phyloP scores from a whole-genome alignment of 1,284 basidiomycete species.

The Cutaneotrichosporon dermatis region DNA sequence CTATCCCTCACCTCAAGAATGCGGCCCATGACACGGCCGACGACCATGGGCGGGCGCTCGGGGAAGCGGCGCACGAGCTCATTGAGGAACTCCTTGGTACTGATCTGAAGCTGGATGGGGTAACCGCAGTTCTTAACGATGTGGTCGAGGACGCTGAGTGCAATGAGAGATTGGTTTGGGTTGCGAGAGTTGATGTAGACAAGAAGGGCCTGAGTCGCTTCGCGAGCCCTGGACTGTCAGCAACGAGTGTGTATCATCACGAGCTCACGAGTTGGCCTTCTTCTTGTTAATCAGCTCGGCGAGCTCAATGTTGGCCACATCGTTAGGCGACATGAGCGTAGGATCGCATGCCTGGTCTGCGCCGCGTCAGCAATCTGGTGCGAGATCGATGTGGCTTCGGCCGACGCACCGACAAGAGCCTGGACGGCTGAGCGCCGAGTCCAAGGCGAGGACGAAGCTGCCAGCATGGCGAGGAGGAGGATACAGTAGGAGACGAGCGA shows the following conservation, averaged over 20 bases:
- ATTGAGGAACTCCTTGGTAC: slow-evolving; percentile 99
- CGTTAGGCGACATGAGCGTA: slow-evolving; percentile 79
- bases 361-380: not conserved
- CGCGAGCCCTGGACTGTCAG: slow-evolving; percentile 27
- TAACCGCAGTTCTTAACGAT: slow-evolving; percentile 95
- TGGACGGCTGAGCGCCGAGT: slow-evolving; percentile 39
- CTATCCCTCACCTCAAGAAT: slow-evolving; percentile 68
- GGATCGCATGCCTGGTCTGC: slow-evolving; percentile 79
- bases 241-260: too few relatives aligned
- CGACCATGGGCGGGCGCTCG: slow-evolving; percentile 91
- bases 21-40: slow-evolving; percentile 87
- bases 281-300: slow-evolving; percentile 89
- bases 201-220: slow-evolving; percentile 53
- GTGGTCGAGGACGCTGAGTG: slow-evolving; percentile 70
- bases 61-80: slow-evolving; percentile 97
- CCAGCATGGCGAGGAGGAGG: slow-evolving; percentile 23
- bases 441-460: slow-evolving; percentile 30
- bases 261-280: slow-evolving; percentile 88
- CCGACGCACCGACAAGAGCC: slow-evolving; percentile 43
- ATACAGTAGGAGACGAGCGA: not conserved
- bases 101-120: slow-evolving; percentile 91
- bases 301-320: slow-evolving; percentile 86
- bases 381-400: not conserved
- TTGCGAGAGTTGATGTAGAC: slow-evolving; percentile 46
- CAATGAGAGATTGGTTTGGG: slow-evolving; percentile 42